Base-by-base conservation (phyloP, 2,329 filamentous ascomycete genomes). In the Tolypocladium tropicale region DNA sequence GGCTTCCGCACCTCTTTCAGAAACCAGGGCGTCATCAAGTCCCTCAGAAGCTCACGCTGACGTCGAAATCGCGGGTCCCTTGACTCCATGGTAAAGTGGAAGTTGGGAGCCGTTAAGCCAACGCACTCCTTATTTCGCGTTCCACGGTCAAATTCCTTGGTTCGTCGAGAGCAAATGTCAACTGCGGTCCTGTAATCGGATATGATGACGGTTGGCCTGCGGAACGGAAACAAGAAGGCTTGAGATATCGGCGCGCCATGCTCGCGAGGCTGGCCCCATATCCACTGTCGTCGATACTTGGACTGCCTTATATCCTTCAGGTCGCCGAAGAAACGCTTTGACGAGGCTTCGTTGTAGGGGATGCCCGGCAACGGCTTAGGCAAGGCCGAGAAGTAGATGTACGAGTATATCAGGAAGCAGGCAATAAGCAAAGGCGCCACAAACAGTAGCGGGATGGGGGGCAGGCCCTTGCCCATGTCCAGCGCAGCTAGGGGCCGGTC, bases 21-120 rank as follows among this genome's bases (percentile, higher is more conserved):
- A 53, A 74, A 74, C 11, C 53, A 61, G 0, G 70, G 67, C 2
- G 69, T 63, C 72, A 74, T 72, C 7, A 74, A 59, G 43, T 73
- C 71, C 48, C 65, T 62, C 4, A 72, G 57, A 3, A 74, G 63
- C 46, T 68, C 64, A 53, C 63, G 68, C 46, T 72, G 67, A 16
- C 43, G 52, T 59, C 65, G 70, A 58, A 68, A 70, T 7, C 65
- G 61, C 3, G 68, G 65, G 54, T 72, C 64, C 11, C 61, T 54
- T 6, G 67, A 66, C 43, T 61, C 55, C 68, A 72, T 69, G 6
- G 61, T 60, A 54, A 73, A 68, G 57, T 74, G 72, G 34, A 65
- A 66, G 36, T 63, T 60, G 4, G 64, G 65, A 11, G 63, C 60
- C 14, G 58, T 58, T 16, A 66, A 33, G 0, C 62, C 64, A 6